Evolutionary conservation across 345 rosid genomes (phyloP), one percentile per base, ranked within the genome.

Genomic region (Bruguiera parviflora): DNA sequence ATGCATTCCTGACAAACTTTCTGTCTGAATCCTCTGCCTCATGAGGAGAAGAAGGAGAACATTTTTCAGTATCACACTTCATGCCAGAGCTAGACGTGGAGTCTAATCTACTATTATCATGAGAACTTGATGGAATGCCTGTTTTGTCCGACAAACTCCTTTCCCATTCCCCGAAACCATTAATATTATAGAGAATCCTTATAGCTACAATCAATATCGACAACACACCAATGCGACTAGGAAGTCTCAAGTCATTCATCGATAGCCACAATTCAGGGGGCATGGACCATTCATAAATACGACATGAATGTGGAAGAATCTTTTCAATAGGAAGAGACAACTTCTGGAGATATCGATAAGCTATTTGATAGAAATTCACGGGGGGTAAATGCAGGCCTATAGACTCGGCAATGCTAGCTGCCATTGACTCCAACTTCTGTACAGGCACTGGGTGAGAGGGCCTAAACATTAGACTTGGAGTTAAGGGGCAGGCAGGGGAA

Each of bases 211-310:
- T 73, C 63, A 88, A 62, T 72, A 91, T 82, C 24, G 91, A 80
- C 88, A 88, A 82, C 58, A 85, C 83, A 71, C 84, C 73, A 0
- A 84, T 84, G 46, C 91, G 84, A n/a, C 86, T 79, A 22, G 97
- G 97, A 76, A 84, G 84, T 79, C 85, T 89, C 65, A 18, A 46
- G 72, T 84, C 86, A 61, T 79, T 86, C 74, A 75, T 72, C 1
- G 96, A 93, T 59, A 93, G 64, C 88, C 92, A 85, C 10, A 91
- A 71, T 46, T 89, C 92, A 6, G 96, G 86, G 43, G 91, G 97
- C 92, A 86, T 75, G 11, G 88, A 81, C 97, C 96, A 87, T 68
- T 78, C 86, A 28, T 79, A 72, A 66, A 91, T 75, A 8, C 70
- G 80, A 76, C 87, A 75, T 31, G 91, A 91, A 61, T 75, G 77